Conservation (phyloP, 1,139 yeast genomes). For the Nakaseomyces glabratus region DNA sequence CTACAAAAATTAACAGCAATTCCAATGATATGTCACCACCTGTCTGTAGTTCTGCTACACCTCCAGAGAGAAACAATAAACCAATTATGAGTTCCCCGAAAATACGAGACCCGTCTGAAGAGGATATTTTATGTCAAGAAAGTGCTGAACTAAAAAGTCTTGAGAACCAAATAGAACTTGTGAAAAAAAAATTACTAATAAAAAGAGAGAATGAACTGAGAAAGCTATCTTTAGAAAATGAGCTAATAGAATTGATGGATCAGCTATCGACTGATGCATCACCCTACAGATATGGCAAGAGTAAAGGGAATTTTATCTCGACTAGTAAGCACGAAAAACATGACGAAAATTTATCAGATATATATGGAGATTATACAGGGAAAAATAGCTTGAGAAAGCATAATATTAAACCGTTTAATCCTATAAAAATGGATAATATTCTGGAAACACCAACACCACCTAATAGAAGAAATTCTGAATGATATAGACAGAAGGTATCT, state of each 20-base stretch:
- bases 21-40: neutral
- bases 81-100: constrained; percentile 1
- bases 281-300: neutral
- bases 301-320: neutral
- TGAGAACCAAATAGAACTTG: constrained; percentile 25
- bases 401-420: constrained; percentile 3
- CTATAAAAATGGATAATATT: constrained; percentile 1
- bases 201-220: constrained; percentile 28
- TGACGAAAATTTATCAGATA: neutral
- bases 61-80: neutral
- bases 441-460: constrained; percentile 7
- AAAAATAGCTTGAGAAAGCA: constrained; percentile 2
- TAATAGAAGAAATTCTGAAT: constrained; percentile 2
- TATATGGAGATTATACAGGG: neutral
- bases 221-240: constrained; percentile 25
- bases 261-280: constrained; percentile 7
- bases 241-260: constrained; percentile 20
- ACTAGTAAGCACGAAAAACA: constrained; percentile 1
- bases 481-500: too few relatives aligned
- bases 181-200: constrained; percentile 22
- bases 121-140: constrained; percentile 26
- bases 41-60: neutral
- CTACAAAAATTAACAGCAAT: too few relatives aligned
- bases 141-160: constrained; percentile 25
- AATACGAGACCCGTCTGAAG: constrained; percentile 20